phyloP scores from a whole-genome alignment of 2,329 filamentous ascomycete genomes.

The Paracamarosporium sp. region DNA sequence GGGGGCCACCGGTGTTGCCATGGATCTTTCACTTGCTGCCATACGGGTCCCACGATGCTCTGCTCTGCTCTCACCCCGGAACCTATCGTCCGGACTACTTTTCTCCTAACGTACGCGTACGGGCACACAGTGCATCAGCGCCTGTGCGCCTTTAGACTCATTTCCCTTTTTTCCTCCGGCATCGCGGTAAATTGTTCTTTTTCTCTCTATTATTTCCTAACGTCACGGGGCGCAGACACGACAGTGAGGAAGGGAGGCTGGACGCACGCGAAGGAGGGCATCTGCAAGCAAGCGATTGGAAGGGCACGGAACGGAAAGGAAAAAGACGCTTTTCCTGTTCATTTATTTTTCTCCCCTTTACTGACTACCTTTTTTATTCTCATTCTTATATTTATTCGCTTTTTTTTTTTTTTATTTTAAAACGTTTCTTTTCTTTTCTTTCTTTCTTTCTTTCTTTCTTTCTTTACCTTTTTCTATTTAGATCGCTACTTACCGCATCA shows the following conservation, averaged over 20 bases:
- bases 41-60: constrained; percentile 25
- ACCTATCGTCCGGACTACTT: constrained; percentile 15
- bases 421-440: constrained; percentile 16
- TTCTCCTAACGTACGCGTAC: no score
- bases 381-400: constrained; percentile 7
- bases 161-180: constrained; percentile 30
- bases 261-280: no score
- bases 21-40: constrained; percentile 32
- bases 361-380: constrained; percentile 9
- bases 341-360: constrained; percentile 7
- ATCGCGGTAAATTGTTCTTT: constrained; percentile 41
- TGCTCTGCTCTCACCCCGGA: no score
- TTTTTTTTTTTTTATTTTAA: constrained; percentile 14
- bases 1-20: constrained; percentile 37
- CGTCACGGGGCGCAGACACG: constrained; percentile 23
- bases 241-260: neutral
- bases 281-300: no score
- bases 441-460: constrained; percentile 14
- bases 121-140: no score
- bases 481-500: no score
- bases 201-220: constrained; percentile 22
- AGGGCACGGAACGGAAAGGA: constrained; percentile 12
- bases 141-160: constrained; percentile 38
- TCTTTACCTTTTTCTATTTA: constrained; percentile 15
- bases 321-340: constrained; percentile 14